Base-by-base conservation (phyloP, 768 basidiomycete genomes). In the Strobilomyces dryophilus region DNA sequence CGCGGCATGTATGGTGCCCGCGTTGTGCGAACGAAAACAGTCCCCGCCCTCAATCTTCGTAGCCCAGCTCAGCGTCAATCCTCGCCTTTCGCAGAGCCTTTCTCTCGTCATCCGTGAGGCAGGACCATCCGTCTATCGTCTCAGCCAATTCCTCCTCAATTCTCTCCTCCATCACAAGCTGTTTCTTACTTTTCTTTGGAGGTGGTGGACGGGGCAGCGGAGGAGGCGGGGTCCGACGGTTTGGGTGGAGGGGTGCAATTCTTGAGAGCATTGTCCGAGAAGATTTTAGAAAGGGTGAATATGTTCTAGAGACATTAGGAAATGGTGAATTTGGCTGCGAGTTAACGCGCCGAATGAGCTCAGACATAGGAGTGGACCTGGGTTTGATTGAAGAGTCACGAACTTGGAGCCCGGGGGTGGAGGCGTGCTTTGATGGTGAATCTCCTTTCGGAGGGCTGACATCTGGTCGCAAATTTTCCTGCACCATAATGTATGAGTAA, bases 111-210 rank as follows among this genome's bases (percentile, higher is more conserved):
- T 71, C 71, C 11, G 61, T 59, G 47, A 70, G 64, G 32, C 69
- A 65, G 32, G 77, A 76, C 71, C 86, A 80, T 17, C 87, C 89
- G 11, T 87, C 87, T 4, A 87, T 73, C 40, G 75, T 82, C 56
- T 91, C 89, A 24, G 85, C 74, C 52, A 91, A 69, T 70, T 92
- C 88, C 66, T 87, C 81, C 64, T 90, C 88, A 79, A 89, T 89
- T 61, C 77, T 79, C 66, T 91, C 89, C 69, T 91, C 89, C 62
- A 79, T 69, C 61, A 83, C 80, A 21, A 87, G 68, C 69, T 88
- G 81, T 66, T 90, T 91, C 75, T 89, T 89, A 47, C 81, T 84
- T 74, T 91, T 91, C 71, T 83, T 87, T 56, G 77, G 80, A 42
- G 84, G 82, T 5, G 87, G 86, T 0, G 82, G 83, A 5, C 82